Base-by-base conservation (phyloP, 2,329 filamentous ascomycete genomes). In the Diplodia seriata region DNA sequence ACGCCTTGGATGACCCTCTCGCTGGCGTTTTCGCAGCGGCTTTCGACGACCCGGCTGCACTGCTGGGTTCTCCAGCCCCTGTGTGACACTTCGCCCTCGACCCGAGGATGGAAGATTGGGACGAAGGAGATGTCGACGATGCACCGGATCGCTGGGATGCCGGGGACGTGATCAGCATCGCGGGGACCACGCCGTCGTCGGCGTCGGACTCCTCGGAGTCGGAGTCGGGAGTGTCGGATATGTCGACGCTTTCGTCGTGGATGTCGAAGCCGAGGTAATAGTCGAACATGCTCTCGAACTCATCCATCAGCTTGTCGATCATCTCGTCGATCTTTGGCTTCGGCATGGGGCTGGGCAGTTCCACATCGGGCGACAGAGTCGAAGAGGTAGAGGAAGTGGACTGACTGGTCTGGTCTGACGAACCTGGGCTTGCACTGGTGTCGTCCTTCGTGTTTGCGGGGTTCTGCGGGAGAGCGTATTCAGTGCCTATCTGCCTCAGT, bases 281-380 rank as follows among this genome's bases (percentile, higher is more conserved):
- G 31, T 56, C n/a, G 6, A 56, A 56, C 54, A 56, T 56, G n/a
- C n/a, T 36, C 14, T 50, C 23, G 18, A 8, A 47, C 11, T 62
- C 57, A 15, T 62, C n/a, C 57, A 47, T 62, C 3, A 62, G 6
- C 2, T 12, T 23, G 23, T 62, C 38, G 1, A 62, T 33, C 43
- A 62, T 62, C 20, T 62, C 57, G 11, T 49, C 38, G 20, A 47
- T 33, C 57, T 31, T 47, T 1, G 12, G 12, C 11, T 49, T 62
- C 15, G 54, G n/a, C 54, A 56, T 20, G 6, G 54, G 54, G 14
- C 36, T 56, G n/a, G 40, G 18, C 9, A 56, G 7, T 12, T 38
- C 54, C 3, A 33, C 18, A 20, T 56, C 54, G 5, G 54, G 36
- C 2, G 33, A 56, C 1, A 40, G 8, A 23, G 54, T 31, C 7